These are phyloP conservation scores for Metschnikowia henanensis DNA, from an alignment of 805 yeast genomes.

Conservation along the genomic window DNA sequence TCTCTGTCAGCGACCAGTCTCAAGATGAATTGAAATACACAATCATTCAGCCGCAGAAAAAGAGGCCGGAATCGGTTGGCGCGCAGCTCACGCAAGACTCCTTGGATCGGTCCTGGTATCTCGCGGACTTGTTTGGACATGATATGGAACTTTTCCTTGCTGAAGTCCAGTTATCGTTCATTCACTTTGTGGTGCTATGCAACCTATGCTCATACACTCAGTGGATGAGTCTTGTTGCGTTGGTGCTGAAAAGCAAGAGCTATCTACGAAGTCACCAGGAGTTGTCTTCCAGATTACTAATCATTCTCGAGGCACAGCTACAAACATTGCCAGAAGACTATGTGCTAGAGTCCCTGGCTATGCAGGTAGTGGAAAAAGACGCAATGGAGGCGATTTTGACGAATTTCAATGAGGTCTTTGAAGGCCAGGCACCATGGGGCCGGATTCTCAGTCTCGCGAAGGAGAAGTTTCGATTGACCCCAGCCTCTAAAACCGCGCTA, in stretches of 20 bases:
- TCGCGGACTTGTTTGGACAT: conserved; percentile 37
- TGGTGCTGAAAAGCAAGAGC: conserved; percentile 35
- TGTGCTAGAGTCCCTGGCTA: conserved; percentile 18
- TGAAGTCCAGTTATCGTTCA: conserved; percentile 54
- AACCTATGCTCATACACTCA: conserved; percentile 64
- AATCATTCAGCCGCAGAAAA: conserved; percentile 39
- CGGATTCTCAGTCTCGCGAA: conserved; percentile 10
- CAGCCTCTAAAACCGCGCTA: background rate
- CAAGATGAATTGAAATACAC: conserved; percentile 43
- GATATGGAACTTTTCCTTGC: conserved; percentile 39
- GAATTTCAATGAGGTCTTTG: conserved; percentile 17
- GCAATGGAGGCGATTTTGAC: conserved; percentile 20
- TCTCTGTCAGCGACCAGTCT: conserved; percentile 24
- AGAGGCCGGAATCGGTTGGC: conserved; percentile 26
- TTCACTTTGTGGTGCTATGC: conserved; percentile 52
- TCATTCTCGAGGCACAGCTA: conserved; percentile 36
- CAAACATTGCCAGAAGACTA: conserved; percentile 44
- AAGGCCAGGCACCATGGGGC: conserved; percentile 20
- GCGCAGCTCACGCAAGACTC: conserved; percentile 48
- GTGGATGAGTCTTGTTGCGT: conserved; percentile 54
- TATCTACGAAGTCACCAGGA: conserved; percentile 22
- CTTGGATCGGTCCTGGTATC: conserved; percentile 62
- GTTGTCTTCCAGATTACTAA: conserved; percentile 33
- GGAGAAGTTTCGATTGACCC: conserved; percentile 4
- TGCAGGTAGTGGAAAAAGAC: conserved; percentile 20